Evolutionary conservation across 345 rosid genomes (phyloP), one percentile per base, ranked within the genome.

Genomic region (Clausena lansium): DNA sequence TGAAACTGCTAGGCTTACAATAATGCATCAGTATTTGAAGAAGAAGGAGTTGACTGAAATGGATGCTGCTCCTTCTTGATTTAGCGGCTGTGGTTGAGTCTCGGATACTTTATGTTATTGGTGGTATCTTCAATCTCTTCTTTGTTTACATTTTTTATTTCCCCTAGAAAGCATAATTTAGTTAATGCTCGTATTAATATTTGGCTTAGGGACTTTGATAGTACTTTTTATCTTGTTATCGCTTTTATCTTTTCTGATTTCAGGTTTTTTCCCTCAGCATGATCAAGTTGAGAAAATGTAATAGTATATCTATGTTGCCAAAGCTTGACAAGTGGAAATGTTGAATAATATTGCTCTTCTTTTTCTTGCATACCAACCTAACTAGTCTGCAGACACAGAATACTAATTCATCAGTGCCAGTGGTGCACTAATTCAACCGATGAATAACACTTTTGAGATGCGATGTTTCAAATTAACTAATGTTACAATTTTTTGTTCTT

Each of bases 1-100:
- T 78, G 98, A 95, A 92, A 95, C 98, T 7, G 96, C 98, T 1
- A 88, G 97, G 87, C 89, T 92, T 50, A 71, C 90, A 4, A 87
- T 93, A 84, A 84, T 95, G 81, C 86, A 88, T 78, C 93, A 84
- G 78, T 92, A 89, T 82, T 80, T 93, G 89, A 87, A 88, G 84
- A 81, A 80, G 79, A 91, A 90, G 83, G 88, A 90, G 74, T 81
- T 76, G 80, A 81, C 77, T 10, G 84, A 75, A 74, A 79, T 69
- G 83, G 73, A 81, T 75, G 82, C 36, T 67, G 74, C 71, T 33
- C 67, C 83, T 65, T 70, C 82, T 69, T 85, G 85, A 84, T 25
- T 61, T 58, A 22, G 50, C 47, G 70, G 74, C 78, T 65, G 57
- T 67, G 19, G 55, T 25, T 35, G 72, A 24, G 35, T 35, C 45